Percentiles rank a stretch among this genome's conserved stretches.
Evolutionary conservation across 176 grass and related monocot genomes (phyloP).

Genomic region (Triticum urartu): DNA sequence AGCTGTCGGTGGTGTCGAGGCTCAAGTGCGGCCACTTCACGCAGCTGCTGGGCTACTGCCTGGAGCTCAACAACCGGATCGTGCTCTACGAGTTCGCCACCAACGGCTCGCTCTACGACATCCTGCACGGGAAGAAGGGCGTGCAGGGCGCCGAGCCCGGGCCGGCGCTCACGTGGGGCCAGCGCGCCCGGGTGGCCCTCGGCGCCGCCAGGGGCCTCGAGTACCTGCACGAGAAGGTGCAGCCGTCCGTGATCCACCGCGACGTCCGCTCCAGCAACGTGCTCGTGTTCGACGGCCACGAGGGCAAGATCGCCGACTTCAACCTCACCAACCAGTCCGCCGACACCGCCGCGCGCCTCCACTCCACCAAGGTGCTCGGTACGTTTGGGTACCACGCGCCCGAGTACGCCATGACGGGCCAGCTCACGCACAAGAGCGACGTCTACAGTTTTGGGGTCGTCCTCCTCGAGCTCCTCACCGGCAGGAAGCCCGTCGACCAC

Average conservation of each 20-base stretch:
- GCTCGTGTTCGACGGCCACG: conserved; percentile 70
- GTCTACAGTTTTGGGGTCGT: conserved; percentile 91
- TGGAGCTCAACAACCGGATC: conserved; percentile 81
- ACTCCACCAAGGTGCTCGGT: conserved; percentile 94
- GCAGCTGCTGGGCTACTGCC: conserved; percentile 77
- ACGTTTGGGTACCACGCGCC: conserved; percentile 98
- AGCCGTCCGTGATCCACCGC: conserved; percentile 71
- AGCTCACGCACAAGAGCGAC: conserved; percentile 89
- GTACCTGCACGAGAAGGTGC: conserved; percentile 80
- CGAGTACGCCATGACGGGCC: conserved; percentile 90
- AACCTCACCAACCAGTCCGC: conserved; percentile 93
- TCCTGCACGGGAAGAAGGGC: conserved; percentile 94
- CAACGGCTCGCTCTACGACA: conserved; percentile 84
- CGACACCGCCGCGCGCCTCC: conserved; percentile 78
- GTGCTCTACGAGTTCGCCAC: conserved; percentile 79
- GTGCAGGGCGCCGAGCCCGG: conserved; percentile 73
- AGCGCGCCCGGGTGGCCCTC: conserved; percentile 65
- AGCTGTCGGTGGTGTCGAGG: conserved; percentile 68
- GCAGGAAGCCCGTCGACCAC: conserved; percentile 95
- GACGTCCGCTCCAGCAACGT: conserved; percentile 97
- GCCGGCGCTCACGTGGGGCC: conserved; percentile 60
- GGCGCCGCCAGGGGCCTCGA: conserved; percentile 86
- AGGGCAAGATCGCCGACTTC: conserved; percentile 89
- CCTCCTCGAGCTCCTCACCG: conserved; percentile 80
- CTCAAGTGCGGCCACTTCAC: conserved; percentile 79